Evolutionary conservation across 1,284 basidiomycete genomes (phyloP).

Genomic region (Ceratobasidium sp.): DNA sequence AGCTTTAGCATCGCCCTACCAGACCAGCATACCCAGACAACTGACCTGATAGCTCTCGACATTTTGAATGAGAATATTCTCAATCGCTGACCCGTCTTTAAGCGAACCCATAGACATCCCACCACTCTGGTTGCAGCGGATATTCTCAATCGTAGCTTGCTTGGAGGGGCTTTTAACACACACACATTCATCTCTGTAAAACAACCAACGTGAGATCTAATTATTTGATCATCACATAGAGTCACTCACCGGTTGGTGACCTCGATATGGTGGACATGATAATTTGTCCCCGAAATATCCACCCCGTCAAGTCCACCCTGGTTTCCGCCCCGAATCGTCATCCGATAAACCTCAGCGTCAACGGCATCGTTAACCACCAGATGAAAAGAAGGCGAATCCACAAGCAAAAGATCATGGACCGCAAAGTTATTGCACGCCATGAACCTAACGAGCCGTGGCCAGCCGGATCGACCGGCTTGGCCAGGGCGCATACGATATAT

Average conservation of each 20-base stretch:
- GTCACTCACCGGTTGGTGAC: slow-evolving; percentile 50
- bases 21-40: too few relatives aligned
- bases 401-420: slow-evolving; percentile 52
- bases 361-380: slow-evolving; percentile 49
- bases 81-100: slow-evolving; percentile 49
- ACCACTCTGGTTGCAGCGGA: slow-evolving; percentile 54
- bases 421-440: slow-evolving; percentile 50
- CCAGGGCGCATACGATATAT: slow-evolving; percentile 24
- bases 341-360: slow-evolving; percentile 52
- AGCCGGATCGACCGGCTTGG: slow-evolving; percentile 22
- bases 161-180: slow-evolving; percentile 51
- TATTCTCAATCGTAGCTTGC: slow-evolving; percentile 51
- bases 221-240: too few relatives aligned
- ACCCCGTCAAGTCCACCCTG: slow-evolving; percentile 52
- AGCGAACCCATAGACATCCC: slow-evolving; percentile 52
- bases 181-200: slow-evolving; percentile 52
- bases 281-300: slow-evolving; percentile 51
- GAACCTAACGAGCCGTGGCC: slow-evolving; percentile 51
- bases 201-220: too few relatives aligned
- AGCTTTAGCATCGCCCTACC: background rate
- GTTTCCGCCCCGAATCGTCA: slow-evolving; percentile 52
- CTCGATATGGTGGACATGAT: slow-evolving; percentile 53
- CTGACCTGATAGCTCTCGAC: slow-evolving; percentile 49
- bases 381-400: slow-evolving; percentile 54
- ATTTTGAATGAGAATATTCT: slow-evolving; percentile 49